Conservation (phyloP, 495 filamentous ascomycete species). For the Penicillium odoratum region DNA sequence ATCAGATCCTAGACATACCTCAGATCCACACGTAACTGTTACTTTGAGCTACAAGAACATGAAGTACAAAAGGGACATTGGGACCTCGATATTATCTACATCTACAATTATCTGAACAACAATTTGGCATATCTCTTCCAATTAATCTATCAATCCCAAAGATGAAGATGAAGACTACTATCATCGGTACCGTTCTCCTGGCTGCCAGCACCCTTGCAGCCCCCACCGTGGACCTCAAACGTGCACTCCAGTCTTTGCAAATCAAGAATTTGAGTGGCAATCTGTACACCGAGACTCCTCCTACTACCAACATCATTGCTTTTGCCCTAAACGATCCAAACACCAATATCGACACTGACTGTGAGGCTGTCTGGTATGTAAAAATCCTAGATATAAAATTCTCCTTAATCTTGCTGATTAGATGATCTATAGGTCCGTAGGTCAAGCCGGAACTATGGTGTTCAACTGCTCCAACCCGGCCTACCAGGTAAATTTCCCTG, state of each 20-base stretch:
- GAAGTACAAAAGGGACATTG: neutral
- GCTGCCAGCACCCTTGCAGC: slow-evolving; percentile 15
- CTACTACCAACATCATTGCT: slow-evolving; percentile 5
- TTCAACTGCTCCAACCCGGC: slow-evolving; percentile 17
- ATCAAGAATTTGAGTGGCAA: slow-evolving; percentile 10
- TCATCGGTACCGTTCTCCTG: slow-evolving; percentile 14
- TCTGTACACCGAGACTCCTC: slow-evolving; percentile 9
- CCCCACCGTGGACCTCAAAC: slow-evolving; percentile 8
- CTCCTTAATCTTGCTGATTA: neutral
- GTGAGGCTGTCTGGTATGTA: slow-evolving; percentile 20
- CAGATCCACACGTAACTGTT: neutral
- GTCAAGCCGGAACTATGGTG: slow-evolving; percentile 9
- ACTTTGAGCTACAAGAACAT: neutral
- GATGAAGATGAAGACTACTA: slow-evolving; percentile 18
- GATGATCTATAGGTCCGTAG: slow-evolving; percentile 12
- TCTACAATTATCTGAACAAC: neutral
- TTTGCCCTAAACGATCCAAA: slow-evolving; percentile 26
- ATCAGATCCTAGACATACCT: neutral
- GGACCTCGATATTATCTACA: neutral
- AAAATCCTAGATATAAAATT: neutral
- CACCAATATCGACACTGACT: slow-evolving; percentile 10
- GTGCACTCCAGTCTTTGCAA: slow-evolving; percentile 11
- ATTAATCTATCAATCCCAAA: neutral
- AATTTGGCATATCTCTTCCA: neutral
- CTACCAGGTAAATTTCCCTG: slow-evolving; percentile 20